Evolutionary conservation across 257 asterid genomes (phyloP).

Genomic region (Craterostigma plantagineum): DNA sequence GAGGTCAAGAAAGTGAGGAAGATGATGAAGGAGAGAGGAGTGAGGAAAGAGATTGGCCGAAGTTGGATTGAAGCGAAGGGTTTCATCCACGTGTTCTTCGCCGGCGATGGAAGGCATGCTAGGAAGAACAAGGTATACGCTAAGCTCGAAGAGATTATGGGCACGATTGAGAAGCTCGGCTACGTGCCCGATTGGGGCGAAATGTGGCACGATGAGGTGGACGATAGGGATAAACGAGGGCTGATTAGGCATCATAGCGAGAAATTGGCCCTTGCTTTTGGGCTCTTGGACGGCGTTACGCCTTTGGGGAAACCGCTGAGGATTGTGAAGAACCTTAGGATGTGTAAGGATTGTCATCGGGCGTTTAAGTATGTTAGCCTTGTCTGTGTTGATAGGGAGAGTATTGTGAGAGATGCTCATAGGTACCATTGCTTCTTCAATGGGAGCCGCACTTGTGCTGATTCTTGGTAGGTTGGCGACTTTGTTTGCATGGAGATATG

Average conservation of each 20-base stretch:
- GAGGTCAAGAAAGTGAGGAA: conserved; percentile 42
- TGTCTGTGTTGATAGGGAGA: conserved; percentile 34
- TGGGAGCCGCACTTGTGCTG: conserved; percentile 54
- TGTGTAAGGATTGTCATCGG: conserved; percentile 55
- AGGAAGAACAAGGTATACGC: conserved; percentile 40
- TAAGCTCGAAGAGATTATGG: conserved; percentile 33
- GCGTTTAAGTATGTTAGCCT: conserved; percentile 43
- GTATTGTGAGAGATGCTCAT: conserved; percentile 53
- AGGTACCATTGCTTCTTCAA: conserved; percentile 53
- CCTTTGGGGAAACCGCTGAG: conserved; percentile 54
- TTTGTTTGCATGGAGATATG: too few species aligned
- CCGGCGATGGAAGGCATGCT: conserved; percentile 42
- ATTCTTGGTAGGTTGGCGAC: conserved; percentile 51
- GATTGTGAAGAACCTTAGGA: conserved; percentile 53
- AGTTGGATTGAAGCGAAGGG: conserved; percentile 71
- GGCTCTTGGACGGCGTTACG: conserved; percentile 41
- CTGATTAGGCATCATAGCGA: conserved; percentile 48
- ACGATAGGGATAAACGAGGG: conserved; percentile 31
- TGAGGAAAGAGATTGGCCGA: conserved; percentile 50
- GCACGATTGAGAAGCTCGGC: conserved; percentile 42
- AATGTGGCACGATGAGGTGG: conserved; percentile 29
- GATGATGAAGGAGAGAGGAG: conserved; percentile 42
- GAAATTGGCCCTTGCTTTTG: conserved; percentile 61
- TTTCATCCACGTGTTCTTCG: conserved; percentile 35
- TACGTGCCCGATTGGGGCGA: conserved; percentile 34